These are phyloP conservation scores for Sporisorium scitamineum DNA, from an alignment of 1,284 basidiomycete genomes.

Conservation along the genomic window DNA sequence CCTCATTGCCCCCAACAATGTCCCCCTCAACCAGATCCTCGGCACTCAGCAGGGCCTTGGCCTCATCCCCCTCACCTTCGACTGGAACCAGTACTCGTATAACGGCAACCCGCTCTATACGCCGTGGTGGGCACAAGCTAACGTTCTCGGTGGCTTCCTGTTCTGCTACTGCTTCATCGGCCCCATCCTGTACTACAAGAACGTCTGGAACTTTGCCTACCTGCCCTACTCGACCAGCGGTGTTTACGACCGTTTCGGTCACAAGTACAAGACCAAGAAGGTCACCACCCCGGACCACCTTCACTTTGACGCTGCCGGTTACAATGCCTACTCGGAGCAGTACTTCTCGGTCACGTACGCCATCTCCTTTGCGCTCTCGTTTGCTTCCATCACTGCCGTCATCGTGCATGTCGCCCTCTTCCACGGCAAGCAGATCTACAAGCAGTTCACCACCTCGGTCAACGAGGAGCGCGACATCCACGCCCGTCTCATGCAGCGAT, in stretches of 20 bases:
- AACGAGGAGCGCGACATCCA: constrained; percentile 85
- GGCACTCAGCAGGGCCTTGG: constrained; percentile 56
- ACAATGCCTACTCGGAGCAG: constrained; percentile 62
- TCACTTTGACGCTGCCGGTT: constrained; percentile 44
- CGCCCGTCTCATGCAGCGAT: constrained; percentile 82
- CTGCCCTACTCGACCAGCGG: constrained; percentile 56
- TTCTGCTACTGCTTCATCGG: constrained; percentile 58
- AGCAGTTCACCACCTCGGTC: constrained; percentile 44
- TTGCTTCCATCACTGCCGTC: constrained; percentile 79
- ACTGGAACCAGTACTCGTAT: constrained; percentile 59
- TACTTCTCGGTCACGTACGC: constrained; percentile 78
- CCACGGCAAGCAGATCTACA: constrained; percentile 59
- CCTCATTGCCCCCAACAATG: constrained; percentile 61
- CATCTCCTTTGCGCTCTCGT: constrained; percentile 73
- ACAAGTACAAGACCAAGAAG: constrained; percentile 41
- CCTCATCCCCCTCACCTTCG: constrained; percentile 58
- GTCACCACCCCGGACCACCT: constrained; percentile 42
- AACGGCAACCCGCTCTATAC: constrained; percentile 54
- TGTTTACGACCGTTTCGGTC: constrained; percentile 60
- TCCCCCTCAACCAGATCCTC: constrained; percentile 62
- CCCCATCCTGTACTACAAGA: constrained; percentile 63
- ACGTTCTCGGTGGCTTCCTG: constrained; percentile 53
- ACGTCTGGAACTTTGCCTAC: constrained; percentile 57
- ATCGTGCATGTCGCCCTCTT: constrained; percentile 75
- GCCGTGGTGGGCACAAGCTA: constrained; percentile 58